Evolutionary conservation across 257 asterid genomes (phyloP), one percentile per base, ranked within the genome.

Genomic region (Solanum ossicruentum): DNA sequence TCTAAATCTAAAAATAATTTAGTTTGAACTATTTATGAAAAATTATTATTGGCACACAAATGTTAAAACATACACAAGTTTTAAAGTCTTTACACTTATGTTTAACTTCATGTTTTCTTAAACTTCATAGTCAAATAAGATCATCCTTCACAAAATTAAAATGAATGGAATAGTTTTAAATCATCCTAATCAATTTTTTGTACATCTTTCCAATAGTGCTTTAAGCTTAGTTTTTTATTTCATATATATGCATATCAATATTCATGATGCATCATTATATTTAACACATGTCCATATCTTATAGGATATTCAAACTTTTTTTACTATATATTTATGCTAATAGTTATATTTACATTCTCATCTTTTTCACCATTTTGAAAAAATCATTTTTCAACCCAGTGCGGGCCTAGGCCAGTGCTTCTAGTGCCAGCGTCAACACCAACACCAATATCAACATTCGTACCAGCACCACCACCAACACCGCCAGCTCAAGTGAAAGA

Each of bases 401-500:
- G 86, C 65, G 90, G 86, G 13, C 6, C 26, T 63, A 52, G n/a
- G 81, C 54, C 86, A n/a, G 1, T 2, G 28, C 43, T 72, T 17
- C 8, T 23, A 51, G 57, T 56, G 2, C 21, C 32, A 60, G 11
- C 32, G 11, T 32, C 20, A 10, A 4, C 80, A 72, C 16, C 26
- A 1, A 21, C 11, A 67, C 5, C n/a, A 11, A 4, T 57, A 72
- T 9, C 26, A 3, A 21, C 20, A 67, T 1, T 17, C 2, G 1
- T 70, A 20, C 57, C 41, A 13, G 17, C 7, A 36, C 9, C 78
- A 43, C 41, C 51, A 32, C 23, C 70, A 11, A 39, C 80, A n/a
- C 41, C 81, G 15, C 23, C 81, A 8, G n/a, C 81, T 75, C 81
- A 85, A 49, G 16, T 58, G 32, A 88, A 86, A 7, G 88, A 86